Evolutionary conservation across 805 yeast species (phyloP).

Genomic region (Saccharomycopsis fibuligera): DNA sequence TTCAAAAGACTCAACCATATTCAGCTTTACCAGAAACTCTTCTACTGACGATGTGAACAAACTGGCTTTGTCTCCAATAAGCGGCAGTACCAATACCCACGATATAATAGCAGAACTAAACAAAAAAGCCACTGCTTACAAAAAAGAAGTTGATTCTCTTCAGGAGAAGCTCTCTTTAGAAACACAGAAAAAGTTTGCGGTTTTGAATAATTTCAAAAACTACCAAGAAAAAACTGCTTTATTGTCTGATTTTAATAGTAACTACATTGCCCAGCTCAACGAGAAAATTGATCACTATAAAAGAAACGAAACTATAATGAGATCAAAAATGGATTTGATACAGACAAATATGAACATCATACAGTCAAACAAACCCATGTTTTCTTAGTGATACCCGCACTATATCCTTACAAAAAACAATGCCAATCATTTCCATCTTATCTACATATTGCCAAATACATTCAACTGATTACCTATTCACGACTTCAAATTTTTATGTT

Average conservation of each 20-base stretch:
- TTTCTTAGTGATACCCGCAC: neutral
- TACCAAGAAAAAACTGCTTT: constrained; percentile 14
- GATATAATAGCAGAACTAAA: constrained; percentile 7
- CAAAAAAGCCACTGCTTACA: constrained; percentile 4
- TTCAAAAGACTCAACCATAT: constrained; percentile 14
- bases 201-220: constrained; percentile 11
- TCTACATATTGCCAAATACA: too few species aligned
- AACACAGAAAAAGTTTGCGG: constrained; percentile 4
- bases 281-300: constrained; percentile 12
- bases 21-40: constrained; percentile 16
- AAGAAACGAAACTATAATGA: constrained; percentile 12
- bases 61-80: constrained; percentile 1
- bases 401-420: too few species aligned
- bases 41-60: constrained; percentile 16
- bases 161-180: constrained; percentile 3
- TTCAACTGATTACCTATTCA: too few species aligned
- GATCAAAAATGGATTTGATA: constrained; percentile 13
- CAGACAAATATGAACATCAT: constrained; percentile 18
- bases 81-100: neutral
- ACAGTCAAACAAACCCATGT: neutral
- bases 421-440: too few species aligned
- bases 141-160: constrained; percentile 4
- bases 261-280: constrained; percentile 13
- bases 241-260: constrained; percentile 13
- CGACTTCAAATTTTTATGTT: too few species aligned